phyloP scores from a whole-genome alignment of 176 grass and related monocot species.

The Oryza australiensis region DNA sequence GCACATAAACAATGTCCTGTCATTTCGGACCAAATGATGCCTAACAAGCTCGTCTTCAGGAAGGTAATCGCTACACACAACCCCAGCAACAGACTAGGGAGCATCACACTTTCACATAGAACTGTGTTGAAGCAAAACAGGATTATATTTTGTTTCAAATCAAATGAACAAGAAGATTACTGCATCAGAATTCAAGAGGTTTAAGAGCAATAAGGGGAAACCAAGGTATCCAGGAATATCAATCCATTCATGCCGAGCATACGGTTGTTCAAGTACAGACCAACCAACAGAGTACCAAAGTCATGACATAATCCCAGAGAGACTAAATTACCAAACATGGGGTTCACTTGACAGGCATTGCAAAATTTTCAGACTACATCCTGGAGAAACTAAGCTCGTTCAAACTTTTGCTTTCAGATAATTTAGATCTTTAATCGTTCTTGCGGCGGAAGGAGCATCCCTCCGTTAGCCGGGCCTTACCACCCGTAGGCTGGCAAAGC shows the following conservation, averaged over 20 bases:
- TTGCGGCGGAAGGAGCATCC: slow-evolving; percentile 88
- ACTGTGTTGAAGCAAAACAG: neutral
- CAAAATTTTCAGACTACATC: slow-evolving; percentile 36
- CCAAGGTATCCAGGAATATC: neutral
- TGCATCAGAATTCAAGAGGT: neutral
- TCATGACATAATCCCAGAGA: slow-evolving; percentile 5
- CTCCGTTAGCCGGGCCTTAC: slow-evolving; percentile 70
- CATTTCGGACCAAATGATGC: too few species aligned
- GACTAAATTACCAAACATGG: slow-evolving; percentile 19
- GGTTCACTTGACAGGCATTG: slow-evolving; percentile 20
- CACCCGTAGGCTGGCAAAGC: slow-evolving; percentile 77
- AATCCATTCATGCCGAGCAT: neutral
- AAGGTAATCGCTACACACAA: too few species aligned
- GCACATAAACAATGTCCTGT: too few species aligned
- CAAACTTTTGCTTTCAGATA: neutral
- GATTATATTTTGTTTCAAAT: neutral
- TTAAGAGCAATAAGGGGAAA: too few species aligned
- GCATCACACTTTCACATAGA: too few species aligned
- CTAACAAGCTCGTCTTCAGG: too few species aligned
- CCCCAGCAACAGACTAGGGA: too few species aligned
- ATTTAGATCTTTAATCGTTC: slow-evolving; percentile 42
- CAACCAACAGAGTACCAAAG: neutral
- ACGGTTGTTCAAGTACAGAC: neutral
- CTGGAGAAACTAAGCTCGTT: neutral
- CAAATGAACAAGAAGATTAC: neutral